Base-by-base conservation (phyloP, 2,329 filamentous ascomycete genomes). In the Sporothrix dimorphospora region DNA sequence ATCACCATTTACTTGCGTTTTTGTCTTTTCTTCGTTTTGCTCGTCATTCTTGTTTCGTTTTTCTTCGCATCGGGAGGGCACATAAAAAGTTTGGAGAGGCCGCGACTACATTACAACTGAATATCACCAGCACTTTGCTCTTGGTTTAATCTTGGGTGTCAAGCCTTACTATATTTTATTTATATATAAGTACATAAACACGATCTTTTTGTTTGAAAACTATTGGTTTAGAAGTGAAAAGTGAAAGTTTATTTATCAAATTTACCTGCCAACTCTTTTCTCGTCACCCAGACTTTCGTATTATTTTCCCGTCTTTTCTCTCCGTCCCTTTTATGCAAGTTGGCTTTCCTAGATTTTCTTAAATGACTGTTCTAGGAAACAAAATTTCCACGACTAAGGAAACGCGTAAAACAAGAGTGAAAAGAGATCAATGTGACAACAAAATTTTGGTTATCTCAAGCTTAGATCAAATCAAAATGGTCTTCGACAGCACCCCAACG, bases 401-500 rank as follows among this genome's bases (percentile, higher is more conserved):
- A n/a, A 21, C 21, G 14, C 21, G 21, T 1, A 30, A 19, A 14
- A 65, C 55, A 6, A 27, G 14, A 7, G 1, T 7, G 16, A 2
- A 40, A 27, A 63, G 27, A 27, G 12, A 34, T 34, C 5, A 12
- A 4, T 34, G 30, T 6, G 30, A 34, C 30, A 47, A 6, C 30
- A 34, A 34, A 34, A 34, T 34, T 1, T 9, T 34, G 19, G 12
- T 9, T 38, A 3, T 19, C 40, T 27, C 11, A 70, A 2, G 11
- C 2, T 30, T 21, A 75, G 21, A 74, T 69, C 40, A 78, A 45
- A 42, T 76, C 75, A 73, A 79, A 77, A 53, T 74, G 73, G 19
- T 65, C 49, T 7, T 66, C 74, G 6, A 70, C 55, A 8, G 67
- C 68, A 2, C 76, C 82, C 83, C 83, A 84, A n/a, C 69, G 77